Base-by-base conservation (phyloP, 495 filamentous ascomycete species). In the Talaromyces stipitatus region DNA sequence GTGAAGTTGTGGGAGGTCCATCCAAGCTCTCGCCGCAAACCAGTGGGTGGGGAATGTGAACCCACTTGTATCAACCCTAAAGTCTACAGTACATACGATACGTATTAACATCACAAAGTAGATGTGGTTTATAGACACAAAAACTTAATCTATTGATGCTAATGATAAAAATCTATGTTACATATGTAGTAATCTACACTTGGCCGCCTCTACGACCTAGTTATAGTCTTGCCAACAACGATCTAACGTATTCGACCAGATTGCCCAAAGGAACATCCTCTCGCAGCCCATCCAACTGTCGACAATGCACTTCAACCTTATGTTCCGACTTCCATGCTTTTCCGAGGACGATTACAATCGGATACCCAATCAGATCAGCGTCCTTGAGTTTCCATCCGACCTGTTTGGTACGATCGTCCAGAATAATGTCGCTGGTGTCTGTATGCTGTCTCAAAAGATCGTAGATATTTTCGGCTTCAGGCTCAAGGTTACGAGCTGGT, bases 351-450 rank as follows among this genome's bases (percentile, higher is more conserved):
- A 95, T 71, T 22, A 95, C 78, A 12, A 97, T 70, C 0, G 92
- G 92, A 68, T 91, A 95, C 11, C 92, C 92, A 58, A 96, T 81
- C 52, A 94, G 62, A 66, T 96, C 91, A 2, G 92, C 92, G 70
- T 97, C 92, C 2, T 78, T 82, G 55, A 97, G 72, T 65, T 92
- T 96, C 89, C 89, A 96, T 14, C 84, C 82, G 47, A 92, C 70
- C 6, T 80, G 70, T 61, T 79, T 82, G 30, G 77, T 62, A 14
- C 92, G 82, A 65, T 97, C 92, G 68, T 97, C 92, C 0, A 95
- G 66, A 2, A 94, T 71, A 18, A 80, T 79, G 58, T 95, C 87
- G 12, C 64, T 32, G 12, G 58, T 38, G 2, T 45, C 60, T 6
- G 24, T 55, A 29, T 41, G 11, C 3, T 66, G 58, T 6, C 60